Base-by-base conservation (phyloP, 768 basidiomycete genomes). In the Lactifluus hygrophoroides region DNA sequence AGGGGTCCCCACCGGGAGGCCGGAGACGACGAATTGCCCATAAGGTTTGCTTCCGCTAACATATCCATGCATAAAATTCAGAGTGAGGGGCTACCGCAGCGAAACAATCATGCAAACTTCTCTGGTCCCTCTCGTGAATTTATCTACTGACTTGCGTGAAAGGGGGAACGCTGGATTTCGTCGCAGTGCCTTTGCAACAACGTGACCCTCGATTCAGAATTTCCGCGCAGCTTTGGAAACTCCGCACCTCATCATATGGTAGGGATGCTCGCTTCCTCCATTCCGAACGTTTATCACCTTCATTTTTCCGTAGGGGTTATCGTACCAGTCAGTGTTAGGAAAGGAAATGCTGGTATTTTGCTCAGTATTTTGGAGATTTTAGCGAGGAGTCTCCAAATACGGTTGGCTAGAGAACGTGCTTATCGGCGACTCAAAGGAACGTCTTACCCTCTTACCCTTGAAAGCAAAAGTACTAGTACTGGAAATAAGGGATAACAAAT, bases 31-130 rank as follows among this genome's bases (percentile, higher is more conserved):
- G 58, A 56, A 55, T 59, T 52, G n/a, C 35, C 47, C 64, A 64
- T 67, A 69, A 69, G 66, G 68, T 71, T 72, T 72, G 71, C 69
- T 70, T 69, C 71, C 71, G 71, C 68, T 65, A 54, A 56, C 58
- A 59, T 50, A 27, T 44, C 14, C 60, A 54, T 47, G 54, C 64
- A 61, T 62, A 61, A 66, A 64, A 65, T 62, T 62, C 54, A 35
- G 47, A 35, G 48, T 65, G 62, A 65, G 62, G 56, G 64, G 60
- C 61, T 61, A 60, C 56, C 57, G 57, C 60, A 46, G 57, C 44
- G 51, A 35, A 25, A 42, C 46, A 23, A 28, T 13, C 13, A 5
- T 30, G 56, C n/a, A 51, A 51, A 59, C 30, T 28, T 13, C 10
- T 50, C 27, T 19, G 43, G 28, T 28, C 46, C 53, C 27, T 32